Evolutionary conservation across 1,284 basidiomycete species (phyloP), one percentile per base, ranked within the genome.

Genomic region (Coniferiporia weirii): DNA sequence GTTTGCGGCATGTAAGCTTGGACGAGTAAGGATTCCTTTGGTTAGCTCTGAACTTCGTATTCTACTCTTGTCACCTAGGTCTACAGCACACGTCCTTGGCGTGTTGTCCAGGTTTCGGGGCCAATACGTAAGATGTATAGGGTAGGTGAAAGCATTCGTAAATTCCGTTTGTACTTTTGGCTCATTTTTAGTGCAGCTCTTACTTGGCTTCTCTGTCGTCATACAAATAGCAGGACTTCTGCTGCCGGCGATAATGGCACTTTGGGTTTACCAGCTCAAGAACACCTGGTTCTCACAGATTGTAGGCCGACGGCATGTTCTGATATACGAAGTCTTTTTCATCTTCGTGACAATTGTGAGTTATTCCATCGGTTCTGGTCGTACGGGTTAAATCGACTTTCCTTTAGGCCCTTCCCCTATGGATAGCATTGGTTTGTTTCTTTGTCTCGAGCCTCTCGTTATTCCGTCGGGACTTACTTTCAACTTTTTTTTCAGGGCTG

Each of bases 181-280:
- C 8, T 12, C 7, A 20, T 47, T 17, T 15, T n/a, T 35, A 8
- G 19, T 20, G 34, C 38, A 63, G 62, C 56, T 68, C 17, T 57
- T 67, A 13, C 63, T 68, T 10, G 61, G 61, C n/a, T 59, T 67
- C 9, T 64, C 61, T 17, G 67, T 67, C 27, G 38, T 62, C 17
- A 50, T 67, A 9, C 67, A 67, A 52, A 62, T 69, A 2, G 54
- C 67, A 19, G 61, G 61, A 19, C 65, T 67, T 48, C 63, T 66
- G 47, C 64, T 69, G 36, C 49, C 66, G 36, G 52, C 63, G 10
- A 64, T 62, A 36, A 60, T 63, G 49, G 66, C 59, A 9, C 55
- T 69, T n/a, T 67, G 63, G 60, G 51, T 67, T 36, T 64, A 66
- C 50, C 64, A 65, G 17, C 45, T 65, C 46, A 20, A 54, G 38